A percentile compares a stretch with the other conserved stretches of the same genome.
These are phyloP conservation scores for Blastobotrys aristatus DNA, from an alignment of 1,139 yeast species.

Conservation along the genomic window DNA sequence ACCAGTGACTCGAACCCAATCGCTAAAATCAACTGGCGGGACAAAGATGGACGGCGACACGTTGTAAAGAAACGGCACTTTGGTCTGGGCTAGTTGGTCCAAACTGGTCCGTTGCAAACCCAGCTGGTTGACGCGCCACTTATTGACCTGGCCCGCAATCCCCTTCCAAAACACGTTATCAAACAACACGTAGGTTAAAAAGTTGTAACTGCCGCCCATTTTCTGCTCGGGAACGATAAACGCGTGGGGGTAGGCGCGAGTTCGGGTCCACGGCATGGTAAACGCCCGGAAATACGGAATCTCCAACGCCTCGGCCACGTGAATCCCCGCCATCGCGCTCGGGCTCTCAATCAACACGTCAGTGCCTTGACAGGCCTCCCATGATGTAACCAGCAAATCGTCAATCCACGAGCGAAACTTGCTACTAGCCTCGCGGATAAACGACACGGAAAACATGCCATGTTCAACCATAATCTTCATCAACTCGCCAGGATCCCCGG, in stretches of 20 bases:
- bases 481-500: conserved; percentile 89
- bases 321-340: conserved; percentile 92
- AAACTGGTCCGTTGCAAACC: conserved; percentile 65
- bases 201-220: conserved; percentile 88
- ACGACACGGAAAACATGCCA: conserved; percentile 79
- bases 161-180: conserved; percentile 95
- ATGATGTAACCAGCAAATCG: conserved; percentile 62
- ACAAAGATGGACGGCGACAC: conserved; percentile 85
- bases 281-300: conserved; percentile 93
- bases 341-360: conserved; percentile 91
- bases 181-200: conserved; percentile 85
- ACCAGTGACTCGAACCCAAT: conserved; percentile 92
- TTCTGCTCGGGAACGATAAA: conserved; percentile 91
- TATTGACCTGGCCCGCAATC: conserved; percentile 79
- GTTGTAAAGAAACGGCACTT: conserved; percentile 83
- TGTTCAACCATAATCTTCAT: conserved; percentile 92
- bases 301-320: conserved; percentile 84
- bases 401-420: conserved; percentile 78
- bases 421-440: conserved; percentile 74
- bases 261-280: conserved; percentile 98
- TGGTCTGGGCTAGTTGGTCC: conserved; percentile 64
- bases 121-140: conserved; percentile 72
- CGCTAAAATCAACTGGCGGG: conserved; percentile 89
- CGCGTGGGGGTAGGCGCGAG: conserved; percentile 94
- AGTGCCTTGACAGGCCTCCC: conserved; percentile 81